Evolutionary conservation across 2,329 filamentous ascomycete genomes (phyloP).

Genomic region (Orbilia blumenaviensis): DNA sequence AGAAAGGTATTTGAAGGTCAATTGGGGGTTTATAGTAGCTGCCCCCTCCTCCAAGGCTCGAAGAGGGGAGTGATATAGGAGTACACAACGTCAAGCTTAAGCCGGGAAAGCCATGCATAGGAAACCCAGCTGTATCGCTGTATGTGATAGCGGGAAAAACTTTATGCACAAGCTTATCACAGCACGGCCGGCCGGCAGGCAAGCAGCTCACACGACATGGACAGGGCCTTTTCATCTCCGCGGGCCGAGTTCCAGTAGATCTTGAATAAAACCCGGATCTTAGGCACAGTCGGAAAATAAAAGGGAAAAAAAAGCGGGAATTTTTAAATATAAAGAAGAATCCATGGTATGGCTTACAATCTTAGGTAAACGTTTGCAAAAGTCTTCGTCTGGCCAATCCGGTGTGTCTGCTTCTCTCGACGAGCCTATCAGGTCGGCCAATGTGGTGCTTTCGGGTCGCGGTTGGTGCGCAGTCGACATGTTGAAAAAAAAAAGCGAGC

Average conservation of each 20-base stretch:
- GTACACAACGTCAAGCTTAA: neutral
- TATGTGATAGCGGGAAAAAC: slow-evolving; percentile 14
- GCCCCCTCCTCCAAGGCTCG: neutral
- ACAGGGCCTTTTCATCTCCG: slow-evolving; percentile 14
- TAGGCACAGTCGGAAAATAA: neutral
- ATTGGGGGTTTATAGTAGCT: neutral
- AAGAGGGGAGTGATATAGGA: neutral
- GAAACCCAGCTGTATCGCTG: neutral
- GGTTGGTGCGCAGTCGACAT: slow-evolving; percentile 30
- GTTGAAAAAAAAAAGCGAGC: slow-evolving; percentile 7
- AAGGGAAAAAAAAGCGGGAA: slow-evolving; percentile 7
- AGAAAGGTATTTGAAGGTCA: neutral
- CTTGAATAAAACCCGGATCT: neutral
- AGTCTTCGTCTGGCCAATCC: slow-evolving; percentile 48
- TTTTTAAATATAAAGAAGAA: neutral
- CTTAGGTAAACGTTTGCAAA: slow-evolving; percentile 56
- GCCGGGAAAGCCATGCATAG: neutral
- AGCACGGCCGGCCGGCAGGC: too few species aligned
- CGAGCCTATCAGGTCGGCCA: slow-evolving; percentile 25
- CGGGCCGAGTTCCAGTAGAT: neutral
- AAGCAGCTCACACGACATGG: slow-evolving; percentile 32
- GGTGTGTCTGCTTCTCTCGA: slow-evolving; percentile 17
- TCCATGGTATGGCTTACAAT: slow-evolving; percentile 50
- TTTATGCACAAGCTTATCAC: slow-evolving; percentile 41
- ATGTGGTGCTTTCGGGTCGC: slow-evolving; percentile 32